Evolutionary conservation across 495 filamentous ascomycete species (phyloP), one percentile per base, ranked within the genome.

Genomic region (Talaromyces borbonicus): DNA sequence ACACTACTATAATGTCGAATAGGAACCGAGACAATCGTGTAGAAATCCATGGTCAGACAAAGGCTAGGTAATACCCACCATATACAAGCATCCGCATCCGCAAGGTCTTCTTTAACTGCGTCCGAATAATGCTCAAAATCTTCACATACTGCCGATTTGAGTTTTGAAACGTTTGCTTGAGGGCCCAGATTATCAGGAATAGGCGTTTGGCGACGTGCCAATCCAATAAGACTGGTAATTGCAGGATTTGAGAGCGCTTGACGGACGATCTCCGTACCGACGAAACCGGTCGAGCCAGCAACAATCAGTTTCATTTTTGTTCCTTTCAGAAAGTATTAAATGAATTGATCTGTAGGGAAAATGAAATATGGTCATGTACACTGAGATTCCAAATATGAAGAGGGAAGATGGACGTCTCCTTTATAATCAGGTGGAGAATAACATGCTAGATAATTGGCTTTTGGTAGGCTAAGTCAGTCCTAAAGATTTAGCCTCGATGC

Each of bases 261-360:
- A 12, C 58, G 57, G 50, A 75, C 56, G 22, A 75, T 29, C 50
- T 74, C 72, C 5, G 47, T 56, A 24, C 57, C 72, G 6, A 75
- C 57, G 36, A 69, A 69, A 11, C 73, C 71, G 5, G 65, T 71
- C 1, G 71, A 62, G 4, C 74, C 73, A 26, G 64, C 61, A 22
- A 78, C 50, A 42, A 77, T 66, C 38, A 77, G 63, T 51, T 77
- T 78, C 74, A 76, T 78, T 24, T 22, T 29, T 29, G 26, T 29
- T 6, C 26, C 26, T 29, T 29, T n/a, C n/a, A n/a, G n/a, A n/a
- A n/a, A n/a, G n/a, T n/a, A n/a, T n/a, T n/a, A n/a, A n/a, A n/a
- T n/a, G n/a, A n/a, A n/a, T n/a, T n/a, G n/a, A n/a, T n/a, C n/a
- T n/a, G n/a, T n/a, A n/a, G n/a, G n/a, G 26, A n/a, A n/a, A 35